Evolutionary conservation across 192 early-diverging fungal species (phyloP).

Genomic region (Linderina pennispora): DNA sequence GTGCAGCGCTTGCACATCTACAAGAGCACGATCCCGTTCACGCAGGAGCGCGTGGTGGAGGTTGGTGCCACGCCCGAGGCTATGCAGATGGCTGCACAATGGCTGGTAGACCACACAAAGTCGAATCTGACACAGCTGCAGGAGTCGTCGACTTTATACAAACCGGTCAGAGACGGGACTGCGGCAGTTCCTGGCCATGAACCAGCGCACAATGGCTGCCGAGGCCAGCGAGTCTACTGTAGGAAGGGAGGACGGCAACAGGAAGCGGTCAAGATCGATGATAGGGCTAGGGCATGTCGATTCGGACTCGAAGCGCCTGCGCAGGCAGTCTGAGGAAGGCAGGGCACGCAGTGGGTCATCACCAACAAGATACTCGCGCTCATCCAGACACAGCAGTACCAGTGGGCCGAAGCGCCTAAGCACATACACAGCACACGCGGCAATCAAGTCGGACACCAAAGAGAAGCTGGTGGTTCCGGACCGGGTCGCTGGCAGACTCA

Average conservation of each 20-base stretch:
- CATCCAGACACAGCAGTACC: background rate
- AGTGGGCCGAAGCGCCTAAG: background rate
- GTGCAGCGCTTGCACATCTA: slow-evolving; percentile 21
- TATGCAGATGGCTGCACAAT: slow-evolving; percentile 3
- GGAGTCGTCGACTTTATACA: slow-evolving; percentile 14
- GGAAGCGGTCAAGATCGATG: slow-evolving; percentile 28
- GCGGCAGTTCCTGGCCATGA: slow-evolving; percentile 10
- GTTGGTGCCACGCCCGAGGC: slow-evolving; percentile 11
- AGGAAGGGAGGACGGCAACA: too few relatives aligned
- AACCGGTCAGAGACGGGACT: slow-evolving; percentile 24
- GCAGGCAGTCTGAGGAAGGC: slow-evolving; percentile 21
- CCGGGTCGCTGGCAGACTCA: slow-evolving; percentile 29
- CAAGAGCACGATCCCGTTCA: slow-evolving; percentile 19
- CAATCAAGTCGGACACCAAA: background rate
- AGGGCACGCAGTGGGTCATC: background rate
- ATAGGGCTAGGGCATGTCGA: slow-evolving; percentile 1
- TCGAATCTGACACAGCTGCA: slow-evolving; percentile 8
- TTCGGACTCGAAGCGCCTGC: slow-evolving; percentile 9
- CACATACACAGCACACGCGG: slow-evolving; percentile 1
- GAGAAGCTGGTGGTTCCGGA: slow-evolving; percentile 38
- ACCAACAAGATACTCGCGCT: background rate
- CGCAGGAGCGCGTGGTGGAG: slow-evolving; percentile 37
- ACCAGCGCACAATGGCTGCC: slow-evolving; percentile 6
- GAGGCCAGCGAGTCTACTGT: background rate
- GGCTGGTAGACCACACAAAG: slow-evolving; percentile 12